phyloP scores from a whole-genome alignment of 169 alveolate genomes.

The Plasmodium coatneyi region DNA sequence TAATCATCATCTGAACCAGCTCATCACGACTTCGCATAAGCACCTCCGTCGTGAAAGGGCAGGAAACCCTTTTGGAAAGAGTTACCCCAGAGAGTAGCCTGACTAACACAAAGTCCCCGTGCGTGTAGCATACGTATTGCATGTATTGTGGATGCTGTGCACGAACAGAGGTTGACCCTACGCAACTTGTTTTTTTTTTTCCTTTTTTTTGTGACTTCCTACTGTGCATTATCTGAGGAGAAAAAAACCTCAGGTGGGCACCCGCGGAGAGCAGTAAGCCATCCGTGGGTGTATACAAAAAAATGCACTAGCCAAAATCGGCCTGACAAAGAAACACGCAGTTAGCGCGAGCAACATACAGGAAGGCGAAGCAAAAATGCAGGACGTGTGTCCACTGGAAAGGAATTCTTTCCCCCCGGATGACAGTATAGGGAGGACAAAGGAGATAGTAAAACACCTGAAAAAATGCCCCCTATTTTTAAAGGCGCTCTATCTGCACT shows the following conservation, averaged over 20 bases:
- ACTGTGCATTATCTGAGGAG: neutral
- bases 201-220: neutral
- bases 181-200: neutral
- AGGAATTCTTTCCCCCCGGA: neutral
- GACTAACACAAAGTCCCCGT: neutral
- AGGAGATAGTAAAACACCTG: conserved; percentile 15
- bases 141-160: neutral
- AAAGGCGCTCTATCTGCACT: conserved; percentile 29
- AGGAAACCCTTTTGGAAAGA: neutral
- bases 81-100: neutral
- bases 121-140: neutral
- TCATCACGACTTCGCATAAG: neutral
- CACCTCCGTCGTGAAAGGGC: neutral
- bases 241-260: neutral
- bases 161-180: neutral
- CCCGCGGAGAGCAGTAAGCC: neutral
- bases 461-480: conserved; percentile 60
- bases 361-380: conserved; percentile 7
- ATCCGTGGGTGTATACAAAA: neutral
- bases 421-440: neutral
- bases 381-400: conserved; percentile 41
- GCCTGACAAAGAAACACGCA: neutral
- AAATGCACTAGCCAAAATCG: neutral
- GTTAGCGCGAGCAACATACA: neutral
- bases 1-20: neutral